Conservation (phyloP, 257 asterid species). For the Solanum paucissectum region DNA sequence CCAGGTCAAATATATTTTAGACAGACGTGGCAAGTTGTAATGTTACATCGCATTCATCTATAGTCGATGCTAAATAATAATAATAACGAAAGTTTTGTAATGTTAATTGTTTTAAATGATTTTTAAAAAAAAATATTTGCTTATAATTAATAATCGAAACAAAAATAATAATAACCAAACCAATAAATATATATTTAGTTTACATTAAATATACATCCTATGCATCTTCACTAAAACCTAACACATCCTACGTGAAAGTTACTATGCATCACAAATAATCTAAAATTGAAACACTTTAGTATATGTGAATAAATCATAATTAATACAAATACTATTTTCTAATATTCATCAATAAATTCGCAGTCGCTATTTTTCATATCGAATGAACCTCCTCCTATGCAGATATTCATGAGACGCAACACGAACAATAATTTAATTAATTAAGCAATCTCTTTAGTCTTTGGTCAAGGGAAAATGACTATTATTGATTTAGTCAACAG, state of each 20-base stretch:
- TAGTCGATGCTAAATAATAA: not conserved
- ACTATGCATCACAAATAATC: not conserved
- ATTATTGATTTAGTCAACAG: not conserved
- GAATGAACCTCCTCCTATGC: not conserved
- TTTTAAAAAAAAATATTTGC: accelerated
- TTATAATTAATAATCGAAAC: no score
- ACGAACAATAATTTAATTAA: not conserved
- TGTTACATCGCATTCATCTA: not conserved
- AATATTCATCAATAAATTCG: not conserved
- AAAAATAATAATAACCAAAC: no score
- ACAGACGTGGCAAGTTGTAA: not conserved
- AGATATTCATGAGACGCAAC: not conserved
- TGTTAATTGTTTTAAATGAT: no score
- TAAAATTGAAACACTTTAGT: not conserved
- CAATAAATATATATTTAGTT: no score
- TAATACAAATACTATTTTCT: no score
- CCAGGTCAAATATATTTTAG: not conserved
- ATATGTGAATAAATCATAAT: no score
- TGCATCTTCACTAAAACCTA: no score
- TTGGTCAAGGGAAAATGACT: not conserved
- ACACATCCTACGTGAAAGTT: no score
- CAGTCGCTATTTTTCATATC: not conserved
- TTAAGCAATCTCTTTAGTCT: not conserved
- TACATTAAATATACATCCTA: no score
- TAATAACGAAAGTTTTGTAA: no score